Evolutionary conservation across 352 stramenopile genomes (phyloP), one percentile per base, ranked within the genome.

Genomic region (Phytophthora constricta): DNA sequence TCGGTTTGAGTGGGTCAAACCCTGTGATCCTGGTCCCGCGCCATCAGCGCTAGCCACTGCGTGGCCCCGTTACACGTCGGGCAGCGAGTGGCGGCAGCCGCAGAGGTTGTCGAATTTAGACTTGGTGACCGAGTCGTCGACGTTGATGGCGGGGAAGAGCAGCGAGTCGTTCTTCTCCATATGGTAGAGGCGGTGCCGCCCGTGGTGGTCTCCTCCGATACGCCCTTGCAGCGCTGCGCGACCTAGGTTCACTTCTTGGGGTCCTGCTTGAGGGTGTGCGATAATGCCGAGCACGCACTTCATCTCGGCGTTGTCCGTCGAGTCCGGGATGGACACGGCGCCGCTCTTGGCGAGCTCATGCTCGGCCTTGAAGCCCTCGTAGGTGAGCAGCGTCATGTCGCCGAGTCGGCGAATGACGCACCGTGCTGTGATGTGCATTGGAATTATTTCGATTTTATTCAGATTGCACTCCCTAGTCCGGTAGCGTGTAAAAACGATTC

Each of bases 71-170:
- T n/a, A n/a, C n/a, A n/a, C 97, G 87, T 99, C 97, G 8, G 97
- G 96, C 10, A 99, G 92, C 37, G 97, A 99, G 88, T 99, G 97
- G 75, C 98, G 98, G 93, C 97, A 99, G 77, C 97, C 97, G 78
- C 99, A 99, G 28, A 99, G 82, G 90, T 99, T 99, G 86, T 99
- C 97, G 71, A 99, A 99, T 82, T 99, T 99, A 65, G 96, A 99
- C 89, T 99, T 99, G 81, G 97, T 99, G 28, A 99, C 97, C 60
- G 92, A 99, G 86, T 99, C 97, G 85, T 99, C 99, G 50, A 99
- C 97, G 80, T 99, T 99, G 80, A 99, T 99, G 64, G 95, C 96
- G 13, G 97, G 96, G 91, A 99, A 99, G 22, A 99, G 82, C 27
- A 99, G 88, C 62, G 81, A 86, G 75, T 91, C 90, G 51, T 87